A percentile compares a stretch with the other conserved stretches of the same genome.
These are phyloP conservation scores for Clitopilus passeckerianus DNA, from an alignment of 768 basidiomycete species.

Conservation along the genomic window DNA sequence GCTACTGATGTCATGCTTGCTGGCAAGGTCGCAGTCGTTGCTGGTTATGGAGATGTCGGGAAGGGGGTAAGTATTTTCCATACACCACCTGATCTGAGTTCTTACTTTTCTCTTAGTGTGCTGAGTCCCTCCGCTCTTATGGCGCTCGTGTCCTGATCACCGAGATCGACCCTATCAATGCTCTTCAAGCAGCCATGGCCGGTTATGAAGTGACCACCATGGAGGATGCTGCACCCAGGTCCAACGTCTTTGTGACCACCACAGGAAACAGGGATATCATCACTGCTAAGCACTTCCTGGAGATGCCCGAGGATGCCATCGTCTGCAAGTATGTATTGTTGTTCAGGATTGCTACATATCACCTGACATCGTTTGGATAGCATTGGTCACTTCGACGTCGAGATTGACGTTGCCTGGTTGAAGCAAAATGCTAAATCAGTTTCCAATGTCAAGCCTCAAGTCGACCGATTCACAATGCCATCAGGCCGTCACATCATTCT, in stretches of 20 bases:
- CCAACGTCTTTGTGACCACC: slow-evolving; percentile 95
- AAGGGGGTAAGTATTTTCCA: slow-evolving; percentile 75
- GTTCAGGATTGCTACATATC: neutral
- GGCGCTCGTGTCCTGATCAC: slow-evolving; percentile 95
- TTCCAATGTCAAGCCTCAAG: slow-evolving; percentile 97
- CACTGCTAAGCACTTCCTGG: slow-evolving; percentile 82
- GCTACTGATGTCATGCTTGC: slow-evolving; percentile 99
- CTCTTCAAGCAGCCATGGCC: slow-evolving; percentile 99
- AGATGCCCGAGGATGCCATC: slow-evolving; percentile 97
- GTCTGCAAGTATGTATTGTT: slow-evolving; percentile 78
- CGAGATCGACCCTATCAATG: slow-evolving; percentile 99
- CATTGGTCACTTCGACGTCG: slow-evolving; percentile 84
- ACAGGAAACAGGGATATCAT: slow-evolving; percentile 99
- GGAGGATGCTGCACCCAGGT: slow-evolving; percentile 89
- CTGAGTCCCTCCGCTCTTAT: slow-evolving; percentile 95
- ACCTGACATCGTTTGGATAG: slow-evolving; percentile 25
- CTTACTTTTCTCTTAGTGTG: slow-evolving; percentile 61
- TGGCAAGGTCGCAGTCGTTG: slow-evolving; percentile 98
- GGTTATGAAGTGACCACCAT: slow-evolving; percentile 98
- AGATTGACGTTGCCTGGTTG: slow-evolving; percentile 98
- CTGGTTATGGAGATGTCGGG: slow-evolving; percentile 98
- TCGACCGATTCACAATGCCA: slow-evolving; percentile 94
- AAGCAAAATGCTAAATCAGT: slow-evolving; percentile 83
- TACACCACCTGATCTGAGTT: neutral
- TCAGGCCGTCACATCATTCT: slow-evolving; percentile 94